These are phyloP conservation scores for Linnemannia hyalina DNA, from an alignment of 192 early-diverging fungal genomes.

Conservation along the genomic window DNA sequence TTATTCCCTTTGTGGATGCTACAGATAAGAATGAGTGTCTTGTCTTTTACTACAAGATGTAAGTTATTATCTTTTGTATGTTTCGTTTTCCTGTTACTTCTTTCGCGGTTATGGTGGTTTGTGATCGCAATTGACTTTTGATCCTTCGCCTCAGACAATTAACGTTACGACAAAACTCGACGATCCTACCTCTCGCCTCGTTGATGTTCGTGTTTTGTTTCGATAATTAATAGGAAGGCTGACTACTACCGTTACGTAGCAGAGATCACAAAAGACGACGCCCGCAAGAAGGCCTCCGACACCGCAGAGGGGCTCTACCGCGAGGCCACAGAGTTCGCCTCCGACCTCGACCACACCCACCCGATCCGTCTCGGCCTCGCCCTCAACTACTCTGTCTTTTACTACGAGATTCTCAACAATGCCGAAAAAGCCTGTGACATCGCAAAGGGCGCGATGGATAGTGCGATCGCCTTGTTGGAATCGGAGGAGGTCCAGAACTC, in stretches of 20 bases:
- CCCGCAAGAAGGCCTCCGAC: conserved; percentile 82
- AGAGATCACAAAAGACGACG: conserved; percentile 89
- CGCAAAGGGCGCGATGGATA: conserved; percentile 95
- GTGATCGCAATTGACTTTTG: conserved; percentile 74
- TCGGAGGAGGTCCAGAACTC: conserved; percentile 91
- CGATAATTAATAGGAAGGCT: conserved; percentile 77
- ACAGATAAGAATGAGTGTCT: conserved; percentile 82
- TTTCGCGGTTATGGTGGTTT: conserved; percentile 66
- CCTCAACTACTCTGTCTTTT: conserved; percentile 98
- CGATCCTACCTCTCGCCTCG: conserved; percentile 26
- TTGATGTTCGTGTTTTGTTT: conserved; percentile 63
- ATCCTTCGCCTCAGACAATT: conserved; percentile 68
- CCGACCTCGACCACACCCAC: conserved; percentile 86
- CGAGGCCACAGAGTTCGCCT: conserved; percentile 90
- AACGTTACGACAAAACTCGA: conserved; percentile 67
- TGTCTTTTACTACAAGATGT: conserved; percentile 99
- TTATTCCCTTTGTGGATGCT: conserved; percentile 90
- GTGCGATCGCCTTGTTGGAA: conserved; percentile 74
- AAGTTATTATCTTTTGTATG: conserved; percentile 64
- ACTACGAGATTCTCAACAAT: conserved; percentile 97
- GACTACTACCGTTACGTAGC: conserved; percentile 98
- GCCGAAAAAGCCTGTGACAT: conserved; percentile 93
- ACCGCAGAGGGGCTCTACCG: conserved; percentile 92
- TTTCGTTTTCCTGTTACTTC: conserved; percentile 70
- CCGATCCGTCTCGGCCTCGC: conserved; percentile 98